These are phyloP conservation scores for Quercus gilva DNA, from an alignment of 306 rosid species.

Conservation along the genomic window DNA sequence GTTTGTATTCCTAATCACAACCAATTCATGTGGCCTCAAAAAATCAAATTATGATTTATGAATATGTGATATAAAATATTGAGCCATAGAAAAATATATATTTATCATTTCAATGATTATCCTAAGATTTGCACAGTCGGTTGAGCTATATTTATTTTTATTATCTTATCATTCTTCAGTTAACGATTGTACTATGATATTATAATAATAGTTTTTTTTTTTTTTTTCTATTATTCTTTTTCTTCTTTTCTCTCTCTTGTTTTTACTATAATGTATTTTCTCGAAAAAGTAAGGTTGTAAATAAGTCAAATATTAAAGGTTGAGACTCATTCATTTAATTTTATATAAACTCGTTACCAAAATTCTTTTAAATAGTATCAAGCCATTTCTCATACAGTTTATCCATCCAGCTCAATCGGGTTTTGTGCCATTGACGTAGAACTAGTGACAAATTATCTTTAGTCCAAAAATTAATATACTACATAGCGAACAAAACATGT, in stretches of 20 bases:
- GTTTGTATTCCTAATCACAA: conserved; percentile 18
- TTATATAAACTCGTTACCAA: no score
- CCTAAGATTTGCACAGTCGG: conserved; percentile 29
- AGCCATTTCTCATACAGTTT: no score
- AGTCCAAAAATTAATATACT: no score
- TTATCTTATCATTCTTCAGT: not conserved
- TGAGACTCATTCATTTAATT: no score
- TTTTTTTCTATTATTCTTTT: not conserved
- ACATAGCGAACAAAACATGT: no score
- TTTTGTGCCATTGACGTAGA: no score
- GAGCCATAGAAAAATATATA: not conserved
- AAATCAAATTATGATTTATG: not conserved
- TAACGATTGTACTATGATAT: not conserved
- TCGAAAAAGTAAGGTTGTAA: no score
- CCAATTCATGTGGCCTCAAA: conserved; percentile 11
- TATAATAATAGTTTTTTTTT: not conserved
- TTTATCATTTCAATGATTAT: conserved; percentile 26
- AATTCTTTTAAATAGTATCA: no score
- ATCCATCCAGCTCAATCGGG: no score
- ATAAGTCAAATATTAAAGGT: no score
- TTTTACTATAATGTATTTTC: no score
- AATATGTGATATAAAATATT: conserved; percentile 21
- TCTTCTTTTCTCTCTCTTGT: not conserved
- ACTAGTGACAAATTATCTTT: no score
- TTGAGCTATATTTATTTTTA: not conserved